Evolutionary conservation across 495 filamentous ascomycete species (phyloP).

Genomic region (Xylaria bambusicola): DNA sequence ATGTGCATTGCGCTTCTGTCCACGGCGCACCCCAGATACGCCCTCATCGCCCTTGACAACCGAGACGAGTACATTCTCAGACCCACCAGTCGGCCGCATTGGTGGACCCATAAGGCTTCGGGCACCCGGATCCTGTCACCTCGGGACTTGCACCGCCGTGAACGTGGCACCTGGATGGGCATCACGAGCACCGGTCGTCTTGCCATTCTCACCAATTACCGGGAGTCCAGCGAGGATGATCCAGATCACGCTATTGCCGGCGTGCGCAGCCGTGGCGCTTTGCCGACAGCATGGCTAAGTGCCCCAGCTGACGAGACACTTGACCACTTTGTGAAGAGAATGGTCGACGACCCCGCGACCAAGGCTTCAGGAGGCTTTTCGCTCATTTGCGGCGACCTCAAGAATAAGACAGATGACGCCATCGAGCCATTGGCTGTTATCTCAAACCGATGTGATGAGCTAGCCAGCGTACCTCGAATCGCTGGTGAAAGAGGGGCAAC

Average conservation of each 20-base stretch:
- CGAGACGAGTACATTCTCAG: conserved; percentile 93
- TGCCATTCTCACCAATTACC: conserved; percentile 92
- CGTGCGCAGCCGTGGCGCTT: conserved; percentile 71
- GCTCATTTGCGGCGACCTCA: conserved; percentile 80
- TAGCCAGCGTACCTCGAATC: conserved; percentile 70
- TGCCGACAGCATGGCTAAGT: conserved; percentile 87
- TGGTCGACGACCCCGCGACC: conserved; percentile 67
- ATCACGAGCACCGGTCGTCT: conserved; percentile 82
- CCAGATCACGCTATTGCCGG: conserved; percentile 56
- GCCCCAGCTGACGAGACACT: conserved; percentile 49
- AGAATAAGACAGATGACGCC: conserved; percentile 42
- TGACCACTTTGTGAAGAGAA: conserved; percentile 65
- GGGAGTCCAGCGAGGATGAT: conserved; percentile 64
- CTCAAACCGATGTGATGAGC: conserved; percentile 76
- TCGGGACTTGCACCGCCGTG: conserved; percentile 52
- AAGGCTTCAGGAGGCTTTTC: conserved; percentile 88
- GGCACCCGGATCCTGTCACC: conserved; percentile 51
- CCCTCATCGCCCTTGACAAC: conserved; percentile 88
- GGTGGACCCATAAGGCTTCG: conserved; percentile 64
- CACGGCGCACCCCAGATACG: conserved; percentile 86
- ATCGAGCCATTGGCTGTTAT: conserved; percentile 79
- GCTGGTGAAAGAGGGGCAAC: conserved; percentile 62
- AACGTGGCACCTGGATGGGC: conserved; percentile 88
- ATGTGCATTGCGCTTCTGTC: conserved; percentile 96
- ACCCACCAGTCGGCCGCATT: conserved; percentile 78